Percentiles rank a stretch among this genome's conserved stretches.
Evolutionary conservation across 2,329 filamentous ascomycete genomes (phyloP).

Genomic region (Dactylellina cionopaga): DNA sequence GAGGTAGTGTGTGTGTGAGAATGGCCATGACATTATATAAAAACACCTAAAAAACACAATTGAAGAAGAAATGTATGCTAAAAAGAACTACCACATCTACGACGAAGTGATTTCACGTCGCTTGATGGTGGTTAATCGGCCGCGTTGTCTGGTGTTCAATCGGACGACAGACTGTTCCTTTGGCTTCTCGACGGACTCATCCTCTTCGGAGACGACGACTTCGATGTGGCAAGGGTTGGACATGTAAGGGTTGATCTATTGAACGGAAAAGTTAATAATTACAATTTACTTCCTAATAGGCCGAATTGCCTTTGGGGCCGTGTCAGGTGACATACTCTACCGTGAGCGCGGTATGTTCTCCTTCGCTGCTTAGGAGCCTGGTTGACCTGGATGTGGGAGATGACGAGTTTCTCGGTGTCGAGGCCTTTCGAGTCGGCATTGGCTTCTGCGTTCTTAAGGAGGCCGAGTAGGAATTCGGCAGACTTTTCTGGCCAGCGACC

Average conservation of each 20-base stretch:
- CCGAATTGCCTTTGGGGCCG: slow-evolving; percentile 1
- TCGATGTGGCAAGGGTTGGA: slow-evolving; percentile 99
- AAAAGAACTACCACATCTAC: slow-evolving; percentile 58
- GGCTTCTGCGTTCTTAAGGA: slow-evolving; percentile 97
- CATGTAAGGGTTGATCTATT: slow-evolving; percentile 99
- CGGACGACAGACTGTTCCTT: slow-evolving; percentile 66
- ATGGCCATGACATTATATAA: slow-evolving; percentile 53
- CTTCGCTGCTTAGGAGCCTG: slow-evolving; percentile 99
- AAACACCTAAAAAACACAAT: slow-evolving; percentile 49
- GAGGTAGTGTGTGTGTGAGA: too few relatives aligned
- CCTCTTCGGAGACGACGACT: slow-evolving; percentile 97
- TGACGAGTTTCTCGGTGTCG: slow-evolving; percentile 94
- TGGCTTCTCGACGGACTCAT: slow-evolving; percentile 94
- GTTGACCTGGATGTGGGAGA: slow-evolving; percentile 99
- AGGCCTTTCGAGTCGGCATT: slow-evolving; percentile 97
- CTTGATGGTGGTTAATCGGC: slow-evolving; percentile 66
- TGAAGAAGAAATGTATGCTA: slow-evolving; percentile 37
- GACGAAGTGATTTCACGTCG: slow-evolving; percentile 69
- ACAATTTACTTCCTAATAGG: not conserved
- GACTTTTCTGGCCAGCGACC: slow-evolving; percentile 99
- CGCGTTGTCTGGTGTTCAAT: slow-evolving; percentile 92
- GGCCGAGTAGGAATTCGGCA: slow-evolving; percentile 94
- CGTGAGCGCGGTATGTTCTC: slow-evolving; percentile 99
- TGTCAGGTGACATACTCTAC: slow-evolving; percentile 82
- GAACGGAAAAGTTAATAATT: not conserved